phyloP scores from a whole-genome alignment of 1,284 basidiomycete species.

The Trichosporon sp. region DNA sequence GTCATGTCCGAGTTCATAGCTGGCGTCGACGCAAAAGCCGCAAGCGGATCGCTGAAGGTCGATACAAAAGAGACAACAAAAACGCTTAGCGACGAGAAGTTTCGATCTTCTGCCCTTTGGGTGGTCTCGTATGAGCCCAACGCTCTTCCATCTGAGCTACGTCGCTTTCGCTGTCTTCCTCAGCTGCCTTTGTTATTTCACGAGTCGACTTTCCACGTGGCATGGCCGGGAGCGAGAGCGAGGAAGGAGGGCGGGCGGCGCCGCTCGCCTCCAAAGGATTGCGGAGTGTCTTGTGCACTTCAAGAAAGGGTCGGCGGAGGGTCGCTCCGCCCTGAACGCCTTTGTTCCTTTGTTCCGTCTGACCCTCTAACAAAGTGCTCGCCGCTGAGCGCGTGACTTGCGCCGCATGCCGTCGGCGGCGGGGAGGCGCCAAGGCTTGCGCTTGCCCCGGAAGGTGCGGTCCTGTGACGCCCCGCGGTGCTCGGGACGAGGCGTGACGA shows the following conservation, averaged over 20 bases:
- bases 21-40: no score
- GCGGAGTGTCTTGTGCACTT: no score
- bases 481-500: constrained; percentile 4
- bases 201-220: neutral
- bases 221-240: neutral
- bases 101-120: constrained; percentile 21
- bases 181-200: neutral
- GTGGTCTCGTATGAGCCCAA: constrained; percentile 20
- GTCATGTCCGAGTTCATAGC: no score
- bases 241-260: no score
- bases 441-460: no score
- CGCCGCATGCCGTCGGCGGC: no score
- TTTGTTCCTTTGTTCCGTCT: neutral
- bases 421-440: neutral
- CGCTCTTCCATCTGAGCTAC: constrained; percentile 20
- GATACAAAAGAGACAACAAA: neutral
- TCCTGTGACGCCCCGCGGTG: constrained; percentile 3
- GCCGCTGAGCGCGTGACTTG: neutral
- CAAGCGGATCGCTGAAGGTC: no score
- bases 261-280: no score
- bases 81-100: constrained; percentile 19
- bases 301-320: neutral
- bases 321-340: neutral
- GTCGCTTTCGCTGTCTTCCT: neutral
- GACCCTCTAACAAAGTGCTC: neutral